phyloP scores from a whole-genome alignment of 768 basidiomycete species.

The Lactarius sanguifluus region DNA sequence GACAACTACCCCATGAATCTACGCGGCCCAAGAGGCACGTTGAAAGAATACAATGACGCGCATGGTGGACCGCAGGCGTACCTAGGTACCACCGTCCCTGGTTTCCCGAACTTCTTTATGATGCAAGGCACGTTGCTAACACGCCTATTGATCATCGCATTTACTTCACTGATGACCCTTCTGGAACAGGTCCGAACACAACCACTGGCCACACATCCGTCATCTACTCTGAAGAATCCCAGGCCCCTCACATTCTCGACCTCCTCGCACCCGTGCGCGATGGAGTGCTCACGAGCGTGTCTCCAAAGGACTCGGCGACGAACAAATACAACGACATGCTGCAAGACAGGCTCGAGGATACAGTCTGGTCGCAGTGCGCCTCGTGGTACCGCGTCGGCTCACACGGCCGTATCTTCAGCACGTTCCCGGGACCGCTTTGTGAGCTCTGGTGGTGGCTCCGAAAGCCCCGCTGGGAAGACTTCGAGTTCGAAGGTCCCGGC shows the following conservation, averaged over 20 bases:
- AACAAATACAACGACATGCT: constrained; percentile 22
- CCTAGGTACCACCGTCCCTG: constrained; percentile 38
- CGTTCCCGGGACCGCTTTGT: constrained; percentile 24
- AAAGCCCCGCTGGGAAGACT: constrained; percentile 18
- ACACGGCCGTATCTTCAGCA: constrained; percentile 15
- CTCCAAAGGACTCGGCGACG: constrained; percentile 22
- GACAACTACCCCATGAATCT: constrained; percentile 22
- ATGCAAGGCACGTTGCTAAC: constrained; percentile 6
- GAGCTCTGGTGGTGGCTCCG: constrained; percentile 24
- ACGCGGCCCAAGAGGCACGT: constrained; percentile 34
- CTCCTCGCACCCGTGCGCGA: constrained; percentile 20
- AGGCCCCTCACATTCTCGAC: constrained; percentile 14
- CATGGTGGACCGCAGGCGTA: constrained; percentile 55
- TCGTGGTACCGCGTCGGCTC: constrained; percentile 27
- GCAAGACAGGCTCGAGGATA: constrained; percentile 14
- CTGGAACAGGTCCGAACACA: constrained; percentile 44
- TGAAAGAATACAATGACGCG: constrained; percentile 46
- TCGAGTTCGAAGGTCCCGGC: constrained; percentile 12
- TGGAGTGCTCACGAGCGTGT: constrained; percentile 15
- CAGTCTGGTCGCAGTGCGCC: constrained; percentile 22
- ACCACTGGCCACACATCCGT: constrained; percentile 57
- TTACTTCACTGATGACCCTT: neutral
- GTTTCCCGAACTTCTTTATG: constrained; percentile 29
- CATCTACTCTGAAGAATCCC: constrained; percentile 45
- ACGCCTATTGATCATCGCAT: neutral